Conservation (phyloP, 208 protist genomes). For the Acanthamoeba castellanii region DNA sequence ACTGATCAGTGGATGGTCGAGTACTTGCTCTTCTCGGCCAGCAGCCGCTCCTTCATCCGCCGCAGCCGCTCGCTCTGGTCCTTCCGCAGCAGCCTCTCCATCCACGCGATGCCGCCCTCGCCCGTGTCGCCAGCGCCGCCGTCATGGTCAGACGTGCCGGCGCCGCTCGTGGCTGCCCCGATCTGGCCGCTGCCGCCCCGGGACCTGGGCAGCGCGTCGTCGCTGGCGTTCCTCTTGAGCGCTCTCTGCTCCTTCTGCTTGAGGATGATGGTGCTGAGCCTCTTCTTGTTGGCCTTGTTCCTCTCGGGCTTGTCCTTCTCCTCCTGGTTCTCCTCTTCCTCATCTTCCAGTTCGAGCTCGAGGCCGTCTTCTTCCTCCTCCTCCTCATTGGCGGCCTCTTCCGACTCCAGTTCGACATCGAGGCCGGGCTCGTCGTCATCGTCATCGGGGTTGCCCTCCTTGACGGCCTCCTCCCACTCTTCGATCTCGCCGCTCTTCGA, state of each 20-base stretch:
- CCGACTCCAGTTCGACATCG: not conserved
- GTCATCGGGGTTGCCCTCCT: not conserved
- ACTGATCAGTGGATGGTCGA: conserved; percentile 27
- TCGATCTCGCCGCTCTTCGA: not conserved
- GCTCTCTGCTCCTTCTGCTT: conserved; percentile 36
- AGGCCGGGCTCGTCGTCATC: not conserved
- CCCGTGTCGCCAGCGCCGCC: not conserved
- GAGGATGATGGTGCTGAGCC: not conserved
- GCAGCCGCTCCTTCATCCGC: conserved; percentile 2
- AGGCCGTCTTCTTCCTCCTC: not conserved
- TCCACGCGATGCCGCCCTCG: conserved; percentile 27
- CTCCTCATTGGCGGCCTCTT: not conserved
- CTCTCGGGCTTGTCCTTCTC: conserved; percentile 1
- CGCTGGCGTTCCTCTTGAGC: not conserved
- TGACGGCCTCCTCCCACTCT: not conserved
- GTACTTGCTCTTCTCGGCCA: conserved; percentile 26
- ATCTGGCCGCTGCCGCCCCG: not conserved
- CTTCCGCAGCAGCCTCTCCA: conserved; percentile 5
- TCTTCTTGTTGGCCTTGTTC: not conserved
- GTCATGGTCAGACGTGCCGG: not conserved
- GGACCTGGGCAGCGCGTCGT: not conserved
- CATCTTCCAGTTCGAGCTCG: not conserved
- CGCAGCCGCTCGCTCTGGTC: conserved; percentile 32
- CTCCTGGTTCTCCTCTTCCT: not conserved
- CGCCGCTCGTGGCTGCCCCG: not conserved